Conservation (phyloP, 1,284 basidiomycete species). For the Exsudoporus floridanus region DNA sequence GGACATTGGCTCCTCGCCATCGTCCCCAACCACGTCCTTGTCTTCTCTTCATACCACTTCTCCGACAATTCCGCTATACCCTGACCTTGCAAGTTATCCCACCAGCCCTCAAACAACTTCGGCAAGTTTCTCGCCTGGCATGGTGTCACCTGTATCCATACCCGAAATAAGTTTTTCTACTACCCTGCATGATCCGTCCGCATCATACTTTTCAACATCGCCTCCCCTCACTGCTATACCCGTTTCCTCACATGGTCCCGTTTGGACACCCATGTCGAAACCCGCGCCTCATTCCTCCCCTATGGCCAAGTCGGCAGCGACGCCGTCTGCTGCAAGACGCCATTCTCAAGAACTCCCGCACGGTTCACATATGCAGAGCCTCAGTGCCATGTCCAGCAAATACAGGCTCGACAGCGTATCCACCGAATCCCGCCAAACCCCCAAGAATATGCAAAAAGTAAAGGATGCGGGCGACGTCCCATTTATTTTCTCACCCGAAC, state of each 20-base stretch:
- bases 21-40: slow-evolving; percentile 26
- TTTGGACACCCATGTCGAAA: slow-evolving; percentile 15
- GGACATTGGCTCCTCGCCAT: slow-evolving; percentile 27
- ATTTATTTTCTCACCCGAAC: slow-evolving; percentile 34
- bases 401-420: slow-evolving; percentile 22
- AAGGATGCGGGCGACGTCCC: slow-evolving; percentile 36
- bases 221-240: slow-evolving; percentile 11
- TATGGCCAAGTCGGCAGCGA: slow-evolving; percentile 7
- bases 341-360: slow-evolving; percentile 28
- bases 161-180: slow-evolving; percentile 15
- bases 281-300: background rate
- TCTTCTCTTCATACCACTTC: slow-evolving; percentile 25
- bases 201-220: slow-evolving; percentile 17
- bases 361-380: slow-evolving; percentile 22
- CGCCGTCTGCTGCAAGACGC: slow-evolving; percentile 8
- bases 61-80: slow-evolving; percentile 26
- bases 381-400: slow-evolving; percentile 28
- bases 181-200: slow-evolving; percentile 14
- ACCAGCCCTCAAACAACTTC: slow-evolving; percentile 14
- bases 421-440: slow-evolving; percentile 12
- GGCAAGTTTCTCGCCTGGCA: slow-evolving; percentile 12
- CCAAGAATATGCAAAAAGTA: slow-evolving; percentile 22
- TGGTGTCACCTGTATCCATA: slow-evolving; percentile 15
- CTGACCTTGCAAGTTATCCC: slow-evolving; percentile 23
- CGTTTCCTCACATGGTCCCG: slow-evolving; percentile 17